Evolutionary conservation across 1,284 basidiomycete genomes (phyloP).

Genomic region (Sphagnurus paluster): DNA sequence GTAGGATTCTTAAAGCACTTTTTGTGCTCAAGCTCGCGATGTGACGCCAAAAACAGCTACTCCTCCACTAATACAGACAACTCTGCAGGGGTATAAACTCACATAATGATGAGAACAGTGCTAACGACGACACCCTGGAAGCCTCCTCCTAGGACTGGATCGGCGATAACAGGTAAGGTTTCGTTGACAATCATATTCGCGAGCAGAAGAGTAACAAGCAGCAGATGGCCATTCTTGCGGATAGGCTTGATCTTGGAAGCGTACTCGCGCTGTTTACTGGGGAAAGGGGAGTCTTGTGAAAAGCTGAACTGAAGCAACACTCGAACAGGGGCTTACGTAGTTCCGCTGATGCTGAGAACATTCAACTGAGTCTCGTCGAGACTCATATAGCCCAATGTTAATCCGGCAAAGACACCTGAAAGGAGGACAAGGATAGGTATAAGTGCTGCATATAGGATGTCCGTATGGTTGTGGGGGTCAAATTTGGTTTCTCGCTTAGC

Average conservation of each 20-base stretch:
- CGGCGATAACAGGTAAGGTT: constrained; percentile 88
- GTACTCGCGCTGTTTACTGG: constrained; percentile 74
- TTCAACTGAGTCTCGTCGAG: constrained; percentile 91
- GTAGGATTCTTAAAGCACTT: too few species aligned
- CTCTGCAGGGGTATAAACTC: constrained; percentile 40
- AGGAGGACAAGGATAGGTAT: constrained; percentile 62
- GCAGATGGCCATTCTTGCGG: constrained; percentile 81
- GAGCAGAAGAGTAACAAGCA: constrained; percentile 81
- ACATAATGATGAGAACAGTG: constrained; percentile 87
- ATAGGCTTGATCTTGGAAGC: constrained; percentile 88
- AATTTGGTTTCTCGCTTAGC: constrained; percentile 31
- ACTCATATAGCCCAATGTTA: constrained; percentile 91
- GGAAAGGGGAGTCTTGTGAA: constrained; percentile 3
- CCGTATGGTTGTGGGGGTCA: constrained; percentile 32
- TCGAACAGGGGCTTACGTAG: constrained; percentile 53
- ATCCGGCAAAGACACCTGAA: constrained; percentile 59
- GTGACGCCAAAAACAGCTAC: too few species aligned
- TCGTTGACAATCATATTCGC: constrained; percentile 93
- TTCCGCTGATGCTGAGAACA: constrained; percentile 84
- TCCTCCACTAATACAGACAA: too few species aligned
- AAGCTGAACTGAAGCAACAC: not conserved
- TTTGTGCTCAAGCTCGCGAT: too few species aligned
- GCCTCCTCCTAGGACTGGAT: constrained; percentile 86
- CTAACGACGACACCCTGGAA: constrained; percentile 80
- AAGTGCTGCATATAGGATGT: constrained; percentile 51